Conservation (phyloP, 2,329 filamentous ascomycete genomes). For the Fusarium subtropicale region DNA sequence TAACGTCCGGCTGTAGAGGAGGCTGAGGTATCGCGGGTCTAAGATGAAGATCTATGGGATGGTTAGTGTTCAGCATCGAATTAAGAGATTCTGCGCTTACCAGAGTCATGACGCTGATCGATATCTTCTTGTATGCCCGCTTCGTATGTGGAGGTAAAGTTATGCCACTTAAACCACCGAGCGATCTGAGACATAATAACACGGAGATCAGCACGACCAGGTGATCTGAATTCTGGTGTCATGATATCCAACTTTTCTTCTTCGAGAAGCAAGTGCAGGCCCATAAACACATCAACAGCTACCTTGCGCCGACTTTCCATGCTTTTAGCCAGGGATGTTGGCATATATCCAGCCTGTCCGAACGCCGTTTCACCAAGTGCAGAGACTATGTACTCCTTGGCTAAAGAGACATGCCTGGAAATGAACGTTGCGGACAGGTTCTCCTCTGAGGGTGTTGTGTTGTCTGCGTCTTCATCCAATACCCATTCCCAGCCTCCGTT, state of each 20-base stretch:
- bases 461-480: slow-evolving; percentile 64
- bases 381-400: slow-evolving; percentile 74
- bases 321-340: slow-evolving; percentile 66
- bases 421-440: slow-evolving; percentile 57
- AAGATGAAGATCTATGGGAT: slow-evolving; percentile 47
- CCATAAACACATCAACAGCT: slow-evolving; percentile 76
- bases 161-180: slow-evolving; percentile 80
- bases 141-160: slow-evolving; percentile 62
- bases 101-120: slow-evolving; percentile 54
- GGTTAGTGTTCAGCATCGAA: slow-evolving; percentile 13
- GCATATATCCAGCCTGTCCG: slow-evolving; percentile 70
- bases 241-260: slow-evolving; percentile 84
- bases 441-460: slow-evolving; percentile 43
- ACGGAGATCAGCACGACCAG: slow-evolving; percentile 66
- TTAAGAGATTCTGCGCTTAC: slow-evolving; percentile 46
- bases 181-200: slow-evolving; percentile 84
- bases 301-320: slow-evolving; percentile 69
- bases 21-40: slow-evolving; percentile 52
- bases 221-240: slow-evolving; percentile 57
- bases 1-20: slow-evolving; percentile 55
- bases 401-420: slow-evolving; percentile 65
- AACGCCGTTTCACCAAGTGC: slow-evolving; percentile 66
- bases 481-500: slow-evolving; percentile 78
- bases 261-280: slow-evolving; percentile 87
- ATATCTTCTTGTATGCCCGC: slow-evolving; percentile 64